Conservation (phyloP, 139 green algal species). For the Chlamydomonas incerta region DNA sequence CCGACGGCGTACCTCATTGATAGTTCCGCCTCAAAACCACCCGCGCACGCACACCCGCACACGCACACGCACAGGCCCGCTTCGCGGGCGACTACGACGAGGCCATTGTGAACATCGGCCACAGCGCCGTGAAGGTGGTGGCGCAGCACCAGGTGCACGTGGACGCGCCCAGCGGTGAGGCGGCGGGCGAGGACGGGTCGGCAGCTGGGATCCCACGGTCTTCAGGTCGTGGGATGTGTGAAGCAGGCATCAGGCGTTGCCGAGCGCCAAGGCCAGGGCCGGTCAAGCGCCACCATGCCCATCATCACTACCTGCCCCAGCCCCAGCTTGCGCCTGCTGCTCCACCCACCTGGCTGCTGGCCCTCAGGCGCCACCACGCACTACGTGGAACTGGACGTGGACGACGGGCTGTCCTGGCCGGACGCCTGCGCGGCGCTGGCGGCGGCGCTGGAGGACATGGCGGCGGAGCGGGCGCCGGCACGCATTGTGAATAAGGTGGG, state of each 20-base stretch:
- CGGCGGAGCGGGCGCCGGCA: constrained; percentile 5
- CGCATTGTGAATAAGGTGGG: constrained; percentile 1
- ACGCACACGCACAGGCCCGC: neutral
- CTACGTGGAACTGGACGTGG: constrained; percentile 7
- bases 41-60: neutral
- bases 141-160: neutral
- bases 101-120: constrained; percentile 21
- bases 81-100: constrained; percentile 36
- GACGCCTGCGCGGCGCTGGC: constrained; percentile 4
- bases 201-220: too few relatives aligned
- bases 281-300: too few relatives aligned
- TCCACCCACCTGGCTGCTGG: too few relatives aligned
- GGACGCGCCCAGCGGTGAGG: neutral
- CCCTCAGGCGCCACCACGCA: too few relatives aligned
- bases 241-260: too few relatives aligned
- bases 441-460: constrained; percentile 27
- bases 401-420: constrained; percentile 46
- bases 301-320: too few relatives aligned
- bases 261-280: too few relatives aligned
- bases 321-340: too few relatives aligned
- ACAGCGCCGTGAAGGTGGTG: neutral
- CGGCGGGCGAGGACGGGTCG: too few relatives aligned
- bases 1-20: too few relatives aligned
- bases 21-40: too few relatives aligned
- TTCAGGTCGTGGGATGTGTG: too few relatives aligned